Base-by-base conservation (phyloP, 192 early-diverging fungal genomes). In the Entomortierella chlamydospora region DNA sequence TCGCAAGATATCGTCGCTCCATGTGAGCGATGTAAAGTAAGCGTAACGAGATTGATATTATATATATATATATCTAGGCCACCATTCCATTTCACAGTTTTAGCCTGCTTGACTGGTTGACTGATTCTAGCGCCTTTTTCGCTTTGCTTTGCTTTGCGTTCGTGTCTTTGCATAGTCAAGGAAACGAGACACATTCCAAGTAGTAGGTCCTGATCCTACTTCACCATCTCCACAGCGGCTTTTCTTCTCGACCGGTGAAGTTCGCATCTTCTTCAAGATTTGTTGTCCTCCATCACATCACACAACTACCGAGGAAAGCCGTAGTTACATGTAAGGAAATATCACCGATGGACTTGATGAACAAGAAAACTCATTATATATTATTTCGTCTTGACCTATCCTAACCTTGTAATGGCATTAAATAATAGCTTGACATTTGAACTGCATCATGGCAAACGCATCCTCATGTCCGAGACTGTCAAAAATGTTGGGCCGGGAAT, bases 231-330 rank as follows among this genome's bases (percentile, higher is more conserved):
- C 76, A 4, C 76, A 79, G 43, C 68, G 76, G 13, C 37, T 79
- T 25, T 79, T 79, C 28, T 79, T 79, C 47, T 65, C 63, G 1
- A 70, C 61, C 0, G 68, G 68, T 9, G 76, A 79, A 55, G 60
- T 79, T 31, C 61, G 68, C 4, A 41, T 79, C 25, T 64, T 47
- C 30, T 70, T 79, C 76, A 65, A 59, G 63, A 65, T 79, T 20
- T 70, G 76, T 55, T 79, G 76, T 50, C 67, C 68, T 22, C 68
- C 76, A 13, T 64, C 56, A 17, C 76, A 79, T 42, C 76, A 79
- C 34, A 23, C 58, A 29, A n/a, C 12, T 17, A 12, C 25, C 22
- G 30, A 64, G 6, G 52, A 61, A 18, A 61, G 64, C 23, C 20
- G 7, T 58, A 61, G 61, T 6, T 72, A 72, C 47, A 50, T 64